A percentile compares a stretch with the other conserved stretches of the same genome.
Conservation (phyloP, 306 rosid species). For the Quercus parvula region DNA sequence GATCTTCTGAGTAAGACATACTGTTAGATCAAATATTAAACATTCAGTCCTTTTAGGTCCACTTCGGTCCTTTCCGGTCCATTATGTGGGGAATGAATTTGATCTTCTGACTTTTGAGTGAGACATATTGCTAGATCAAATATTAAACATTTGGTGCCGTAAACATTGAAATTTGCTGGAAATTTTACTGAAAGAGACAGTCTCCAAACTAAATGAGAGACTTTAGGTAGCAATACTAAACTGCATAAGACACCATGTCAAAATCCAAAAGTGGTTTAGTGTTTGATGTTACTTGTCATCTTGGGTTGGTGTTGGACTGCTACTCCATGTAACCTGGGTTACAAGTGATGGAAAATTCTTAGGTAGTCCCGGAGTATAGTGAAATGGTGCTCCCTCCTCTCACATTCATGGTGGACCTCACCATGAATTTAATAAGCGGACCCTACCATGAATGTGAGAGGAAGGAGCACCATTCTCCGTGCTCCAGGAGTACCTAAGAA, state of each 20-base stretch:
- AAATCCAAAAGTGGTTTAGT: slow-evolving; percentile 64
- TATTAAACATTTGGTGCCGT: slow-evolving; percentile 61
- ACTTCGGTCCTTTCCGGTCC: no score
- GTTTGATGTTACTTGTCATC: slow-evolving; percentile 81
- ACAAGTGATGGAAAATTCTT: no score
- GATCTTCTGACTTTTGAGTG: slow-evolving; percentile 59
- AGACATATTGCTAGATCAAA: slow-evolving; percentile 57
- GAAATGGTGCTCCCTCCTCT: no score
- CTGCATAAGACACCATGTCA: slow-evolving; percentile 41
- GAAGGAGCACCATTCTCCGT: no score
- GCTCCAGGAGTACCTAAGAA: no score
- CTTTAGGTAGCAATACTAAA: slow-evolving; percentile 47
- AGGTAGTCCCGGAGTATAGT: no score
- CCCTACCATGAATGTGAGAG: no score
- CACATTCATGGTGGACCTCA: no score
- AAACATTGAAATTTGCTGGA: slow-evolving; percentile 42
- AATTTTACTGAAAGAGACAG: slow-evolving; percentile 53
- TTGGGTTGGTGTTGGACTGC: slow-evolving; percentile 58
- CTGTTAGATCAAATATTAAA: no score
- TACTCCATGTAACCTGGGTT: slow-evolving; percentile 49
- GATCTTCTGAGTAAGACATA: no score
- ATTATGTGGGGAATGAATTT: slow-evolving; percentile 44
- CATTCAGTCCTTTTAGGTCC: no score
- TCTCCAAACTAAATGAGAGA: slow-evolving; percentile 42
- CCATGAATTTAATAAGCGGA: no score